Evolutionary conservation across 1,139 yeast genomes (phyloP), one percentile per base, ranked within the genome.

Genomic region (Pichia sp.): DNA sequence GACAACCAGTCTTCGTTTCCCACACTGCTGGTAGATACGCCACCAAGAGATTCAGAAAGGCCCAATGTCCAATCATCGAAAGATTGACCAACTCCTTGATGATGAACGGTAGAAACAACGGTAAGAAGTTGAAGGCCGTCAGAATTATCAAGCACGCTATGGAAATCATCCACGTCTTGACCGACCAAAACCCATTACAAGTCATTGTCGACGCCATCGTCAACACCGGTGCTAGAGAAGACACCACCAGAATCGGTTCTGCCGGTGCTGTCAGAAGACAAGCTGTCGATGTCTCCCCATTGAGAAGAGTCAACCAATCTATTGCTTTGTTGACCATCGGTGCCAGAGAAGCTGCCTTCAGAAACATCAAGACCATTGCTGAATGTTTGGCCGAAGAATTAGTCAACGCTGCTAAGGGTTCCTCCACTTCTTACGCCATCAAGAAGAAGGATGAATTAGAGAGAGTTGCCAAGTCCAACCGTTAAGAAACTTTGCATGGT

Each of bases 71-170:
- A 74, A 86, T 95, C 76, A 79, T 95, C 71, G 99, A 95, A 86
- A 93, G 99, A 86, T 85, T 95, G 77, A 92, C 99, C 81, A 93
- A 93, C 93, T 88, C 99, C 66, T 84, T 95, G 76, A 95, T 95
- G 99, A 95, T 95, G 99, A 90, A 95, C 87, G 99, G 99, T 84
- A 93, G 99, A 85, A 95, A 95, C 95, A 95, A 95, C 87, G 99
- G 99, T 87, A 95, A 95, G 87, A 95, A 95, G 84, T 89, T 95
- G 79, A 92, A 93, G 89, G 99, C 99, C 72, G 98, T 93, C 71
- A 92, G 98, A 87, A 95, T 95, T 77, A 90, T 95, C 78, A 89
- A 93, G 86, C 99, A 93, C 85, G 93, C 99, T 72, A 82, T 93
- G 76, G 99, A 93, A 79, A 95, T 95, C 84, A 85, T 95, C 78